These are phyloP conservation scores for Plectranthus barbatus DNA, from an alignment of 257 asterid species.

Conservation along the genomic window DNA sequence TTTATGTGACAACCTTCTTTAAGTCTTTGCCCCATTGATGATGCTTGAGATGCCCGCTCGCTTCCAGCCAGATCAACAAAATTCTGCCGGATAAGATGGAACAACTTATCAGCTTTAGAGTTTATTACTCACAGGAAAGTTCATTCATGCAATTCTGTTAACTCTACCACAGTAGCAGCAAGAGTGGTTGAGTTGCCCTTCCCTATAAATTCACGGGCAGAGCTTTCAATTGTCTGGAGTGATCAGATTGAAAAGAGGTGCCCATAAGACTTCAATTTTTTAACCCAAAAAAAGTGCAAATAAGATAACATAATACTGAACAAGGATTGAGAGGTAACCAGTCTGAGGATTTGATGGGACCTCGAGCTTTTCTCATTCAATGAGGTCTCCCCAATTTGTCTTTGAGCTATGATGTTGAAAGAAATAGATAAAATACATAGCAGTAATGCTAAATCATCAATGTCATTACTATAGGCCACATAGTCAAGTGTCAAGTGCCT, in stretches of 20 bases:
- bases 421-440: background rate
- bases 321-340: constrained; percentile 76
- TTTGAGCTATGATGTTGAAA: constrained; percentile 49
- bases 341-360: constrained; percentile 96
- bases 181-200: constrained; percentile 95
- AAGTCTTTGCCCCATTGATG: constrained; percentile 52
- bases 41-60: constrained; percentile 83
- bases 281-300: too few species aligned
- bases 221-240: constrained; percentile 91
- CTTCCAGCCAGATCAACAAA: constrained; percentile 91
- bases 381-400: constrained; percentile 84
- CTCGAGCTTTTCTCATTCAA: constrained; percentile 94
- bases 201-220: constrained; percentile 94
- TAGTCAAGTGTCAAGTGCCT: too few species aligned
- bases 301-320: too few species aligned
- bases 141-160: background rate
- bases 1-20: constrained; percentile 90
- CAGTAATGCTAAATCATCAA: too few species aligned
- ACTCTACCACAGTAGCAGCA: constrained; percentile 89
- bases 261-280: background rate
- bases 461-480: too few species aligned
- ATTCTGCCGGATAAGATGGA: constrained; percentile 64
- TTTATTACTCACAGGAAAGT: too few species aligned
- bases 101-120: too few species aligned
- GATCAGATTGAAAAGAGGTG: constrained; percentile 9